Percentiles rank a stretch among this genome's conserved stretches.
Evolutionary conservation across 306 rosid genomes (phyloP).

Genomic region (Heteromeles arbutifolia): DNA sequence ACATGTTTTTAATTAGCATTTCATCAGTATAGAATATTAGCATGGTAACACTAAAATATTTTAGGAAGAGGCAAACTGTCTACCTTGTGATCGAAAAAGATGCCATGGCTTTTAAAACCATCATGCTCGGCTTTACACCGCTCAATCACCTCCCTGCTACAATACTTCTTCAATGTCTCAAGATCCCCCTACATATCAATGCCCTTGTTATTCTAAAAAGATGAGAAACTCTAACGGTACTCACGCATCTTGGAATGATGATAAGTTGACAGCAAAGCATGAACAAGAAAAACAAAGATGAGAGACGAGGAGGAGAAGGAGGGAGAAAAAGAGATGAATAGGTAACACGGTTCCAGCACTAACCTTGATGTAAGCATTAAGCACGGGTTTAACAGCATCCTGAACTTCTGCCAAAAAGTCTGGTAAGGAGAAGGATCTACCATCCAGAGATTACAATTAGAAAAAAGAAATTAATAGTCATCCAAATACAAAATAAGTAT

Average conservation of each 20-base stretch:
- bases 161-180: constrained; percentile 71
- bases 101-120: constrained; percentile 62
- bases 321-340: background rate
- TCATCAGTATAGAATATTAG: background rate
- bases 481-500: constrained; percentile 1
- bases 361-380: constrained; percentile 79
- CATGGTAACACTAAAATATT: background rate
- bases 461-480: constrained; percentile 7
- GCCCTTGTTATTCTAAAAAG: constrained; percentile 4
- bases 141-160: constrained; percentile 72
- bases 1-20: background rate
- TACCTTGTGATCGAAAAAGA: constrained; percentile 90
- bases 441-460: constrained; percentile 3
- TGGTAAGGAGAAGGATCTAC: constrained; percentile 69
- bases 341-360: constrained; percentile 2
- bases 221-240: constrained; percentile 16
- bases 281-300: background rate
- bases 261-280: background rate
- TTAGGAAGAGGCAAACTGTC: background rate
- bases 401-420: constrained; percentile 81
- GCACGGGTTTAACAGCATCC: constrained; percentile 84
- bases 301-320: background rate
- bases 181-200: constrained; percentile 52
- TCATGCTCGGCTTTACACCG: constrained; percentile 85
- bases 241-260: constrained; percentile 1